Evolutionary conservation across 1,284 basidiomycete genomes (phyloP).

Genomic region (Puccinia hordei): DNA sequence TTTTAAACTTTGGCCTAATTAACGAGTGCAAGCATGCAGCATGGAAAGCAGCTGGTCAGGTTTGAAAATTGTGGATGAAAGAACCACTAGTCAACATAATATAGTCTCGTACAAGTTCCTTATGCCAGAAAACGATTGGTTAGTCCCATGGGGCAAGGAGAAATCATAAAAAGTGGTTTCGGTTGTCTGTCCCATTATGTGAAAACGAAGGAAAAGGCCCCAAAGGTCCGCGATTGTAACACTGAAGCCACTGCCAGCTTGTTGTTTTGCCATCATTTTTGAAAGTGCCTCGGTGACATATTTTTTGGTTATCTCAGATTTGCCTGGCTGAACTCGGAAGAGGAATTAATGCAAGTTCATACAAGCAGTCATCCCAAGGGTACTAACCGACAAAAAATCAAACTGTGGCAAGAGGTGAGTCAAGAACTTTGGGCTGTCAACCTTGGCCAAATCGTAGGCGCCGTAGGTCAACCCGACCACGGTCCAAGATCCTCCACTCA

Average conservation of each 20-base stretch:
- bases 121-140: slow-evolving; percentile 39
- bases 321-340: slow-evolving; percentile 14
- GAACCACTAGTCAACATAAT: background rate
- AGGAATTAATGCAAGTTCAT: background rate
- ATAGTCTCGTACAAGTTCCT: slow-evolving; percentile 16
- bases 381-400: slow-evolving; percentile 36
- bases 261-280: slow-evolving; percentile 5
- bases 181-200: slow-evolving; percentile 24
- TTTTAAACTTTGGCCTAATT: slow-evolving; percentile 25
- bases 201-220: slow-evolving; percentile 25
- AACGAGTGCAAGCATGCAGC: background rate
- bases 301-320: background rate
- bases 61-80: background rate
- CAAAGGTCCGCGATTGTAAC: slow-evolving; percentile 41
- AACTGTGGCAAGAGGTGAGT: slow-evolving; percentile 14
- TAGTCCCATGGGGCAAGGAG: slow-evolving; percentile 24
- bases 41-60: too few species aligned
- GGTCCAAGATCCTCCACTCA: slow-evolving; percentile 44
- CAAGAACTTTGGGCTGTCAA: background rate
- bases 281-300: background rate
- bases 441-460: background rate
- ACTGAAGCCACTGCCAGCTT: slow-evolving; percentile 36
- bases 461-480: slow-evolving; percentile 17
- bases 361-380: too few species aligned
- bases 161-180: slow-evolving; percentile 28